These are phyloP conservation scores for Naganishia sp. DNA, from an alignment of 1,284 basidiomycete species.

Conservation along the genomic window DNA sequence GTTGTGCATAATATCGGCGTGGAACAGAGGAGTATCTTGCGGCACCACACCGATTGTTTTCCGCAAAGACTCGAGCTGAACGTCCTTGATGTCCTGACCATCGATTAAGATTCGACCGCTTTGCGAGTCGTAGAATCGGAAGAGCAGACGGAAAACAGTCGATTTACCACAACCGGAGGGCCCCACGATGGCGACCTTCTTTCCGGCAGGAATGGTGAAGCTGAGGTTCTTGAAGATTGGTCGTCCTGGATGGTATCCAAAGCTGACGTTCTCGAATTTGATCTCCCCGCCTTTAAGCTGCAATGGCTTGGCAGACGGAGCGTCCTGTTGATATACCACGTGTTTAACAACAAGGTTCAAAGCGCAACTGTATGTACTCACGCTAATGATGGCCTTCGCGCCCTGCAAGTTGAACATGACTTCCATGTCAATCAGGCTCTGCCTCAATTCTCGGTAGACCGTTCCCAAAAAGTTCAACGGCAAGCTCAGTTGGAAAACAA, in stretches of 20 bases:
- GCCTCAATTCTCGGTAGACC: slow-evolving; percentile 93
- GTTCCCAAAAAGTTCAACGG: slow-evolving; percentile 96
- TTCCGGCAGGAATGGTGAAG: slow-evolving; percentile 92
- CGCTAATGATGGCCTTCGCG: slow-evolving; percentile 72
- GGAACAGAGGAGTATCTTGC: slow-evolving; percentile 96
- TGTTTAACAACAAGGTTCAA: not conserved
- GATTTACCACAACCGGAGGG: slow-evolving; percentile 98
- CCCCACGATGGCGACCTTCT: slow-evolving; percentile 94
- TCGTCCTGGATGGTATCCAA: slow-evolving; percentile 85
- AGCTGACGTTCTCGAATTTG: slow-evolving; percentile 86
- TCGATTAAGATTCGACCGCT: slow-evolving; percentile 73
- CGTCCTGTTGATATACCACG: slow-evolving; percentile 60
- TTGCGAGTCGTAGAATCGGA: slow-evolving; percentile 87
- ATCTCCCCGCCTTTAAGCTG: slow-evolving; percentile 79
- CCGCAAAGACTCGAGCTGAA: slow-evolving; percentile 74
- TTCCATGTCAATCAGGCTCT: slow-evolving; percentile 96
- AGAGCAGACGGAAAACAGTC: slow-evolving; percentile 90
- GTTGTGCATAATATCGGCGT: slow-evolving; percentile 92
- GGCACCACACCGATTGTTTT: slow-evolving; percentile 87
- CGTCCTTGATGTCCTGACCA: slow-evolving; percentile 76
- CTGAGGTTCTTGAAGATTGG: slow-evolving; percentile 85
- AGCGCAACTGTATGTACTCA: slow-evolving; percentile 42
- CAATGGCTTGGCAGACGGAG: slow-evolving; percentile 67
- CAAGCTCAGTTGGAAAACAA: slow-evolving; percentile 96
- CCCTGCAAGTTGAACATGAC: slow-evolving; percentile 88